A percentile compares a stretch with the other conserved stretches of the same genome.
These are phyloP conservation scores for Fusarium transvaalense DNA, from an alignment of 2,329 filamentous ascomycete species.

Conservation along the genomic window DNA sequence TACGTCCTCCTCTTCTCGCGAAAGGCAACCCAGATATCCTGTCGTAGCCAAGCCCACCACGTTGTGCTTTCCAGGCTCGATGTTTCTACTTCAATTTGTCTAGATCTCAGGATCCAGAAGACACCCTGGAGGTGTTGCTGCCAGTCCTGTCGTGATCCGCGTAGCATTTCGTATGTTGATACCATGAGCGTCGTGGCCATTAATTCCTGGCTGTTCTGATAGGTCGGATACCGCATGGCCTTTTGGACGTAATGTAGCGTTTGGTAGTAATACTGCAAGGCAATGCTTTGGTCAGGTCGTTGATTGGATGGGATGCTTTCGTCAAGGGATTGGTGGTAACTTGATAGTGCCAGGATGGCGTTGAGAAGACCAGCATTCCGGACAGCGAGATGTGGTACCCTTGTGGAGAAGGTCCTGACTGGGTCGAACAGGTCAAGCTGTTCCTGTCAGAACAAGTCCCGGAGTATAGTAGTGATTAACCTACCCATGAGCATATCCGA, in stretches of 20 bases:
- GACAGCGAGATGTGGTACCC: conserved; percentile 41
- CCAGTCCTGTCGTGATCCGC: conserved; percentile 64
- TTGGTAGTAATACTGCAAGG: conserved; percentile 69
- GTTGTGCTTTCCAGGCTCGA: conserved; percentile 68
- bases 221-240: conserved; percentile 69
- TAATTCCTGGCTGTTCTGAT: conserved; percentile 69
- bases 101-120: conserved; percentile 74
- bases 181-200: conserved; percentile 71
- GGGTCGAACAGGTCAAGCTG: conserved; percentile 46
- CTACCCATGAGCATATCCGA: conserved; percentile 45
- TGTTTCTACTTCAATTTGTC: conserved; percentile 70
- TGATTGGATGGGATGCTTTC: background rate
- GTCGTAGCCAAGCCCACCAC: conserved; percentile 76
- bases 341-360: conserved; percentile 67
- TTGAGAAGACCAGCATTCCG: conserved; percentile 68
- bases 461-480: background rate
- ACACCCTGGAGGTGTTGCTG: conserved; percentile 73
- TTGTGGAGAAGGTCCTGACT: conserved; percentile 37
- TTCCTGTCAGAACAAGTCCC: background rate
- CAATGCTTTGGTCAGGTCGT: conserved; percentile 38
- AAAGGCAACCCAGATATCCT: conserved; percentile 75
- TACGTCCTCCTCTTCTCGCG: conserved; percentile 67
- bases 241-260: conserved; percentile 71
- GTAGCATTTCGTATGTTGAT: conserved; percentile 76
- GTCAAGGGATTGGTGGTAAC: conserved; percentile 34